Evolutionary conservation across 2,329 filamentous ascomycete species (phyloP).

Genomic region (Coniochaeta sp.): DNA sequence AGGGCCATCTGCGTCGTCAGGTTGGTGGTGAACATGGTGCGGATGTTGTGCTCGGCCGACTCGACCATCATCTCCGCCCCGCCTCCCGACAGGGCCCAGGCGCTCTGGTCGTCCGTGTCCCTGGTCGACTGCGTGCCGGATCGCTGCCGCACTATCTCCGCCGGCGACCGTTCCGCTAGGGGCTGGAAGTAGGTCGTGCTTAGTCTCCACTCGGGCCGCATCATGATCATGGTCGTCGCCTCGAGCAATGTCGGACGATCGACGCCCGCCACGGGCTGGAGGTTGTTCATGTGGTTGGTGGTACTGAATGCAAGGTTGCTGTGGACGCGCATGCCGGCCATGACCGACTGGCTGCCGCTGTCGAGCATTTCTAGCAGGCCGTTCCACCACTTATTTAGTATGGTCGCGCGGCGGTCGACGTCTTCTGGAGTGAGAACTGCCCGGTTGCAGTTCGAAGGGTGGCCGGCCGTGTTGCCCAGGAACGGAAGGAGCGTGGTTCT

Average conservation of each 20-base stretch:
- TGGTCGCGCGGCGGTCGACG: conserved; percentile 68
- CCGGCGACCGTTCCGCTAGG: conserved; percentile 45
- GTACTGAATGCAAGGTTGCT: conserved; percentile 11
- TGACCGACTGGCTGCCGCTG: conserved; percentile 31
- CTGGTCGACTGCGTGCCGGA: conserved; percentile 39
- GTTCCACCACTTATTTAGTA: conserved; percentile 88
- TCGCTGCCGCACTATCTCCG: conserved; percentile 35
- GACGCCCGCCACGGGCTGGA: conserved; percentile 71
- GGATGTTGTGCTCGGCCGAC: conserved; percentile 81
- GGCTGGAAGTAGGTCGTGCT: conserved; percentile 61
- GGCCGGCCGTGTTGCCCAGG: conserved; percentile 59
- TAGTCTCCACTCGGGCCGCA: conserved; percentile 78
- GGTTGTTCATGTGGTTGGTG: conserved; percentile 33
- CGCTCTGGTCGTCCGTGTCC: conserved; percentile 55
- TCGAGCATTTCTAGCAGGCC: conserved; percentile 75
- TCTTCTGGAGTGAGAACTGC: conserved; percentile 62
- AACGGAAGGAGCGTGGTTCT: conserved; percentile 69
- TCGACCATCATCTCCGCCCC: conserved; percentile 31
- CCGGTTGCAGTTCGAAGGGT: conserved; percentile 53
- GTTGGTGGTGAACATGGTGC: conserved; percentile 79
- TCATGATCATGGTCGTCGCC: conserved; percentile 74
- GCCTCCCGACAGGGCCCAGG: conserved; percentile 12
- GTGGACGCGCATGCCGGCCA: conserved; percentile 21
- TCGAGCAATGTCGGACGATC: conserved; percentile 77
- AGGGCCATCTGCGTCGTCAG: conserved; percentile 76